Conservation (phyloP, 805 yeast species). For the Barnettozyma sucrosica region DNA sequence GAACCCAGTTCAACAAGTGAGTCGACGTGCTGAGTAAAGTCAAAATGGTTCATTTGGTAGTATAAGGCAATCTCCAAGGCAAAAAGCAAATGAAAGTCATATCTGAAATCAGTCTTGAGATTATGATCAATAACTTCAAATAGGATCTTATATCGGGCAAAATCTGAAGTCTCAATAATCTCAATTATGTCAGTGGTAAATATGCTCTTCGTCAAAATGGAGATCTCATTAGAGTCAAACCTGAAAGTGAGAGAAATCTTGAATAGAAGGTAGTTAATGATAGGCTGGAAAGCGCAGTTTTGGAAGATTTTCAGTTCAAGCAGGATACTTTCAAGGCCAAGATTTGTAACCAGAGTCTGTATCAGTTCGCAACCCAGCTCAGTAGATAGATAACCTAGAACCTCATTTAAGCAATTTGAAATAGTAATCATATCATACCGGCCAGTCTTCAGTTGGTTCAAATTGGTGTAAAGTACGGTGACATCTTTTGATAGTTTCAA, state of each 20-base stretch:
- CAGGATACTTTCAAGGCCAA: constrained; percentile 9
- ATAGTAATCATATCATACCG: not conserved
- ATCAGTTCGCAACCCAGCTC: constrained; percentile 13
- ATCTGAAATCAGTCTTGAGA: constrained; percentile 14
- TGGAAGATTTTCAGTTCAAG: constrained; percentile 3
- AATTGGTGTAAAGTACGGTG: constrained; percentile 4
- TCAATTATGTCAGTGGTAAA: constrained; percentile 13
- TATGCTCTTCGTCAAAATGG: constrained; percentile 2
- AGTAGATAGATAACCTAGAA: constrained; percentile 7
- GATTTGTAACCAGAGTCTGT: constrained; percentile 5
- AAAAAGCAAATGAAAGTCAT: constrained; percentile 16
- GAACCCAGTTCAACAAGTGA: constrained; percentile 20
- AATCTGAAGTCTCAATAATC: constrained; percentile 14
- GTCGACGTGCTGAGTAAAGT: constrained; percentile 11
- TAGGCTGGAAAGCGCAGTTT: not conserved
- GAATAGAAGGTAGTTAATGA: constrained; percentile 12
- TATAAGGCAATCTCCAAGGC: constrained; percentile 10
- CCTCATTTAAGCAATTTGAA: not conserved
- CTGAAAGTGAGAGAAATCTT: constrained; percentile 8
- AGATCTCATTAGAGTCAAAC: not conserved
- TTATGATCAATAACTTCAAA: constrained; percentile 26
- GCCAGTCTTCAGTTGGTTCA: constrained; percentile 1
- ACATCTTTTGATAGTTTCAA: constrained; percentile 11
- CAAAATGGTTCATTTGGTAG: constrained; percentile 12
- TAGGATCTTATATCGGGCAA: constrained; percentile 19